Evolutionary conservation across 1,139 yeast genomes (phyloP).

Genomic region (Candida tunisiensis): DNA sequence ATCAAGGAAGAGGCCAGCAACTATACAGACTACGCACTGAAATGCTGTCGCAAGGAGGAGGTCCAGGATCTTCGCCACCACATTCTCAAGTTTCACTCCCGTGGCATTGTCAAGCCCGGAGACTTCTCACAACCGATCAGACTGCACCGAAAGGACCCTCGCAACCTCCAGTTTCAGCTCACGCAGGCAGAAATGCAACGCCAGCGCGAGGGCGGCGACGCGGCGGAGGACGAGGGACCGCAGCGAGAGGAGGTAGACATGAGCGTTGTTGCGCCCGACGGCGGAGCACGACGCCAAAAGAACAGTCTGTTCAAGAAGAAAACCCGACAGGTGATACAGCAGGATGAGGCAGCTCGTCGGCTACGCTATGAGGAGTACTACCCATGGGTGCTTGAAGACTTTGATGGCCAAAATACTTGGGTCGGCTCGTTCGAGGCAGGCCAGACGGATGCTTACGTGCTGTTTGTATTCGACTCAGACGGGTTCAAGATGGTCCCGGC

Average conservation of each 20-base stretch:
- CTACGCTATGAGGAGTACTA: conserved; percentile 88
- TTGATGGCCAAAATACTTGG: conserved; percentile 85
- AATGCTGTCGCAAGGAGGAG: conserved; percentile 60
- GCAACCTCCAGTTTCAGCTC: conserved; percentile 72
- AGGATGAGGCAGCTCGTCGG: conserved; percentile 60
- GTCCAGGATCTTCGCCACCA: conserved; percentile 64
- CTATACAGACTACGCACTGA: conserved; percentile 48
- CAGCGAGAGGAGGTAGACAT: conserved; percentile 29
- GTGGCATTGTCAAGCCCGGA: conserved; percentile 52
- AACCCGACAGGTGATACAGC: conserved; percentile 64
- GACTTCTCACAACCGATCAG: conserved; percentile 73
- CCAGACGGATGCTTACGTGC: conserved; percentile 69
- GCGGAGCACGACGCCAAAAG: conserved; percentile 64
- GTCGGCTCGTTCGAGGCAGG: conserved; percentile 96
- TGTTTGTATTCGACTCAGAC: conserved; percentile 70
- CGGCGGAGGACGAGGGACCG: conserved; percentile 3
- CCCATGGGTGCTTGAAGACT: conserved; percentile 91
- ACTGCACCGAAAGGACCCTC: conserved; percentile 83
- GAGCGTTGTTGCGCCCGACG: conserved; percentile 72
- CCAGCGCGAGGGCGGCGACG: conserved; percentile 24
- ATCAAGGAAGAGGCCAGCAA: neutral
- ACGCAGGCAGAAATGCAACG: conserved; percentile 45
- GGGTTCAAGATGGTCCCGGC: conserved; percentile 93
- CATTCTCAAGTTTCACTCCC: conserved; percentile 64
- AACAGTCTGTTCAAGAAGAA: conserved; percentile 52